These are phyloP conservation scores for Phytophthora kernoviae DNA, from an alignment of 352 stramenopile genomes.

Conservation along the genomic window DNA sequence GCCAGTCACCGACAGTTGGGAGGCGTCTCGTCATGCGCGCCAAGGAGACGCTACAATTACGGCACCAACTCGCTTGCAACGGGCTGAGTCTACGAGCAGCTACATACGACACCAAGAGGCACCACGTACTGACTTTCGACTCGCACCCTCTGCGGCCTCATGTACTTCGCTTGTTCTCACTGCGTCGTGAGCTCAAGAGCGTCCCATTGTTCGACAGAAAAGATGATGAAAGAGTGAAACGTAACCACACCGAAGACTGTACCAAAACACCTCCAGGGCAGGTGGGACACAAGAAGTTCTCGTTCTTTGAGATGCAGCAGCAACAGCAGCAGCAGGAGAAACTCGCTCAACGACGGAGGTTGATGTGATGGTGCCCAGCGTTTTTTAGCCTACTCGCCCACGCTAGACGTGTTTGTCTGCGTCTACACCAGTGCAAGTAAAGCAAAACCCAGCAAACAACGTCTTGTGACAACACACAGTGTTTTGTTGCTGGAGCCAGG, in stretches of 20 bases:
- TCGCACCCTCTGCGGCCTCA: constrained; percentile 46
- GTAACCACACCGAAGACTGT: neutral
- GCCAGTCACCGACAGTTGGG: too few relatives aligned
- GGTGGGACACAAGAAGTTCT: constrained; percentile 5
- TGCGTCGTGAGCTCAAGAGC: constrained; percentile 72
- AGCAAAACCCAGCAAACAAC: constrained; percentile 6
- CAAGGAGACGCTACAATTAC: constrained; percentile 73
- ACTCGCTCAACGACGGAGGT: neutral
- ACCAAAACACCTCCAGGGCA: neutral
- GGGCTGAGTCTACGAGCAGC: constrained; percentile 55
- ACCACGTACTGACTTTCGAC: constrained; percentile 77
- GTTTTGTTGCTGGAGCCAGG: constrained; percentile 70
- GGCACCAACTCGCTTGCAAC: constrained; percentile 71
- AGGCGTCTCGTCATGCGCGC: constrained; percentile 15
- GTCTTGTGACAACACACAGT: constrained; percentile 30
- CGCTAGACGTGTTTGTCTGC: constrained; percentile 65
- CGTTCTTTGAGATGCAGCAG: constrained; percentile 25
- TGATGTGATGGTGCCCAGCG: constrained; percentile 16
- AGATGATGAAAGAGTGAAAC: neutral
- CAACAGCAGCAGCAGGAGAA: constrained; percentile 9
- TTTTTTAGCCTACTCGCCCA: constrained; percentile 52
- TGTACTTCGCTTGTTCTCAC: constrained; percentile 69
- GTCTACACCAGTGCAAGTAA: constrained; percentile 43
- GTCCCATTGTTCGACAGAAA: constrained; percentile 47
- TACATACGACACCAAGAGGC: constrained; percentile 66